Conservation (phyloP, 176 grass and related monocot species). For the Luzula sylvatica region DNA sequence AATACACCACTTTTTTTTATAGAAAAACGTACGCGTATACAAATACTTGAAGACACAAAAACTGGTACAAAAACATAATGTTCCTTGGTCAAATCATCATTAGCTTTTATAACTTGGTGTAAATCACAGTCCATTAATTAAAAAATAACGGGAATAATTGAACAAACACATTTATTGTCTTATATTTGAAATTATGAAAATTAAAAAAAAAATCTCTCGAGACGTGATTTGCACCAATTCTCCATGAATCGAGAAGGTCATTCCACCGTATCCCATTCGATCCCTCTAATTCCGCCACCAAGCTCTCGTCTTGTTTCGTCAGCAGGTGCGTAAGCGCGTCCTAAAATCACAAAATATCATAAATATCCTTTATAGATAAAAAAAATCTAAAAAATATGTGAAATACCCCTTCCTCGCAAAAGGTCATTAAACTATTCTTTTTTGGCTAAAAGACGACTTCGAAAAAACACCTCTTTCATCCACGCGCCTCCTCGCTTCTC, state of each 20-base stretch:
- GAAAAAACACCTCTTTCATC: slow-evolving; percentile 94
- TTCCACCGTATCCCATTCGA: slow-evolving; percentile 99
- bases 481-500: slow-evolving; percentile 94
- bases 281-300: slow-evolving; percentile 87
- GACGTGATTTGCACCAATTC: slow-evolving; percentile 99
- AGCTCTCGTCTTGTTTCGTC: slow-evolving; percentile 89
- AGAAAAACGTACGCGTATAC: no score
- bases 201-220: no score
- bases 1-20: no score
- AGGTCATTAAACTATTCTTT: slow-evolving; percentile 77
- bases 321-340: slow-evolving; percentile 98
- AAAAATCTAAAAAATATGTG: not conserved
- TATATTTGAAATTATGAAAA: no score
- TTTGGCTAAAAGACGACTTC: slow-evolving; percentile 65
- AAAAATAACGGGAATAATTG: no score
- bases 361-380: no score
- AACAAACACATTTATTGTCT: no score
- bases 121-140: no score
- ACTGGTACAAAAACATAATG: no score
- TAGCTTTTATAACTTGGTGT: no score
- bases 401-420: slow-evolving; percentile 85
- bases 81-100: no score
- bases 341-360: slow-evolving; percentile 99
- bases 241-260: slow-evolving; percentile 98
- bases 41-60: no score